Evolutionary conservation across 148 eudicot genomes (phyloP), one percentile per base, ranked within the genome.

Genomic region (Mesembryanthemum crystallinum): DNA sequence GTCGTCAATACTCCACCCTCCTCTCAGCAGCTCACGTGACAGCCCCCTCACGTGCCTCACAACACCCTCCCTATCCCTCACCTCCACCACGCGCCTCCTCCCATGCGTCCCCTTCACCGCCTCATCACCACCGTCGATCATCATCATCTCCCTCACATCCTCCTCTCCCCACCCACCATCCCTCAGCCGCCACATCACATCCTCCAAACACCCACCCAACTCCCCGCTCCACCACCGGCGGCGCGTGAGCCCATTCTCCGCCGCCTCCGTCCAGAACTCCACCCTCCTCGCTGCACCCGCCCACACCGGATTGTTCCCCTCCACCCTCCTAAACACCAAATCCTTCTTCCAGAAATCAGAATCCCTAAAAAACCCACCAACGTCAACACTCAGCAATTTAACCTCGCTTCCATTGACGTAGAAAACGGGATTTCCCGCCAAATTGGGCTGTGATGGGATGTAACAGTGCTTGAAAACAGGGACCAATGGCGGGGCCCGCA

Each of bases 341-440:
- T 64, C 78, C 13, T 42, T 64, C 21, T 45, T 75, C 79, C 73
- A 65, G 27, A 73, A 77, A 3, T 67, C 28, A 0, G 77, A 33
- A 3, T 71, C 73, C 54, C 82, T 90, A 65, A 86, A 92, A 68
- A 90, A 90, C 15, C 89, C 91, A 11, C 87, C 78, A 0, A 92
- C 74, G 63, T 92, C 97, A 32, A 71, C 77, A 69, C 88, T 77
- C 52, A 83, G 59, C 24, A 92, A 3, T 37, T 70, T 76, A 1
- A 89, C 81, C 18, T 90, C 91, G 0, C 75, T 74, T 0, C 90
- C 91, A 45, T 87, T 73, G 30, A 92, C 86, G 74, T 90, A 86
- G 45, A 92, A 87, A 23, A 92, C 86, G 0, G 97, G 95, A 75
- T 93, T 92, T 52, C 97, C 97, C 43, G 91, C 87, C 80, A 85